Conservation (phyloP, 495 filamentous ascomycete genomes). For the Podospora conica region DNA sequence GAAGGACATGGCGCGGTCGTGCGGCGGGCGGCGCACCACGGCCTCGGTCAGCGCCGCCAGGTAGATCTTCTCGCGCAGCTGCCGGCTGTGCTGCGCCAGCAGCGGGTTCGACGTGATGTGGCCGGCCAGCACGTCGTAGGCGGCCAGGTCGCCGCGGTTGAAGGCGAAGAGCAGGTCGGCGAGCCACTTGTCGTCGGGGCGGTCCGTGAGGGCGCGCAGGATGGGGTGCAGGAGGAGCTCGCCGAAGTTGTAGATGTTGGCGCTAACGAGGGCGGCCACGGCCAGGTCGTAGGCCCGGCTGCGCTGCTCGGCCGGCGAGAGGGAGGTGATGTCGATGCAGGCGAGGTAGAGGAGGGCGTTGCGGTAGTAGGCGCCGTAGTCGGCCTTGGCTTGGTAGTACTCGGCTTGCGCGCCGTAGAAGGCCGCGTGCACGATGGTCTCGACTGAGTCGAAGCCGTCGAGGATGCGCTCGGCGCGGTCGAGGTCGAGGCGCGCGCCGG, state of each 20-base stretch:
- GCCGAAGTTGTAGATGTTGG: conserved; percentile 97
- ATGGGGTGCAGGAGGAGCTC: conserved; percentile 97
- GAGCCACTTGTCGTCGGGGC: conserved; percentile 66
- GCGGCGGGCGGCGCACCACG: conserved; percentile 91
- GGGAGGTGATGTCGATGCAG: conserved; percentile 76
- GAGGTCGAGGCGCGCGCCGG: conserved; percentile 75
- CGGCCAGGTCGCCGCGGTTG: conserved; percentile 87
- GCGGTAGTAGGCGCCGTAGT: conserved; percentile 94
- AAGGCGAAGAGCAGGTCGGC: conserved; percentile 92
- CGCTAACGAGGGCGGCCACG: conserved; percentile 86
- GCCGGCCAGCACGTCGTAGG: conserved; percentile 72
- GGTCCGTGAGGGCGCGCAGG: conserved; percentile 65
- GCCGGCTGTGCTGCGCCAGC: conserved; percentile 69
- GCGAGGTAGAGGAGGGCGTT: conserved; percentile 97
- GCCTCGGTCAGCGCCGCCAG: conserved; percentile 91
- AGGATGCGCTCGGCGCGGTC: conserved; percentile 81
- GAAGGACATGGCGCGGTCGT: conserved; percentile 92
- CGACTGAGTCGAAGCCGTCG: conserved; percentile 89
- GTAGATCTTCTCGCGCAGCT: conserved; percentile 96
- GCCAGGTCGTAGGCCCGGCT: conserved; percentile 85
- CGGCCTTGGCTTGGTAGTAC: conserved; percentile 87
- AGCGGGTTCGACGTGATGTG: conserved; percentile 72
- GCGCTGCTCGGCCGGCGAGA: conserved; percentile 65
- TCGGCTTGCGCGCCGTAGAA: conserved; percentile 95
- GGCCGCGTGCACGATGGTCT: conserved; percentile 91